Base-by-base conservation (phyloP, 352 stramenopile species). In the Globisporangium carolinianum region DNA sequence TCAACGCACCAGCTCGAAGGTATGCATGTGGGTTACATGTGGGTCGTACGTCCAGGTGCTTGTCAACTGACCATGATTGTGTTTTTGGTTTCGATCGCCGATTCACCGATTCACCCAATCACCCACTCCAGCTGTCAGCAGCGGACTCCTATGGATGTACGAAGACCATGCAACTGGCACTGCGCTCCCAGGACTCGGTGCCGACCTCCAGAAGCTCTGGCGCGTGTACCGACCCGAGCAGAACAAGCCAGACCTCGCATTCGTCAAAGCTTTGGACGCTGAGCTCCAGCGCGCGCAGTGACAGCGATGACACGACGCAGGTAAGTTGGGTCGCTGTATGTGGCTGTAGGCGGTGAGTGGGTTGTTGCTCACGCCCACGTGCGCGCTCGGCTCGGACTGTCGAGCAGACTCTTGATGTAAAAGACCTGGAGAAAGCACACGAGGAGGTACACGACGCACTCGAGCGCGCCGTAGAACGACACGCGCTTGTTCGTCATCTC, bases 321-420 rank as follows among this genome's bases (percentile, higher is more conserved):
- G 17, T n/a, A 35, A 17, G 17, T 43, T 43, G 39, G 7, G 11
- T 43, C 56, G 8, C 35, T 35, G 47, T 4, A 7, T 6, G 4
- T 49, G 49, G 37, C 6, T 43, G 39, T 47, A 55, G 39, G 14
- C 55, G 36, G 11, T 24, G 24, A 24, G 24, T 24, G 24, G 24
- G 24, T 24, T 24, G 24, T 24, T 24, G 24, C 24, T 55, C 17
- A 60, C 18, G 72, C 79, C 77, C 79, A 88, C 24, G 66, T 73
- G 11, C 71, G 73, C 41, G 67, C 53, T 58, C 76, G 80, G 32
- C 69, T 72, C 14, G 83, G 79, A 6, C 51, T 72, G 47, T 88
- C 72, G 42, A 92, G 63, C 58, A 92, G 70, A 11, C 67, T 65
- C 62, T 89, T 88, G 67, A 92, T 92, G 71, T 92, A 92, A 35